Evolutionary conservation across 441 rosid genomes (phyloP).

Genomic region (Raphanus hybrid): DNA sequence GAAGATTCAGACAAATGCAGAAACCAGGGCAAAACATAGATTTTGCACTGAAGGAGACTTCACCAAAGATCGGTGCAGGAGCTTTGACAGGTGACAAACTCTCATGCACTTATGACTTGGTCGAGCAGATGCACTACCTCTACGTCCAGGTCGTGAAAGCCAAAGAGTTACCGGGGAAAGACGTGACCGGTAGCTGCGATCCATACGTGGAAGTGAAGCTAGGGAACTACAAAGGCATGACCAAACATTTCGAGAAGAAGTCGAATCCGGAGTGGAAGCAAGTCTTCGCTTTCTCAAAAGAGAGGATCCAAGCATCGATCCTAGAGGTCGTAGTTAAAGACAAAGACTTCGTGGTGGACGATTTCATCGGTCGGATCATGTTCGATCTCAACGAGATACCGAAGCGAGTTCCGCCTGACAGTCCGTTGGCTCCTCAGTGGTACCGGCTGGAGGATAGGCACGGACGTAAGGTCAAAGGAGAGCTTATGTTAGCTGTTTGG

Average conservation of each 20-base stretch:
- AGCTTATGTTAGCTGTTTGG: conserved; percentile 93
- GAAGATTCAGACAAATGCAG: conserved; percentile 61
- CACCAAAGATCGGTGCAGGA: conserved; percentile 85
- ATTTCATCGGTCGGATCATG: conserved; percentile 64
- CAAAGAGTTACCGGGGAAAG: conserved; percentile 75
- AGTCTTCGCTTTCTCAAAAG: conserved; percentile 88
- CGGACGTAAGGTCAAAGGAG: conserved; percentile 75
- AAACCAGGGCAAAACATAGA: conserved; percentile 75
- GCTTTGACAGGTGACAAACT: conserved; percentile 66
- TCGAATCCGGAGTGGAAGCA: conserved; percentile 94
- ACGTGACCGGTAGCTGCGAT: conserved; percentile 76
- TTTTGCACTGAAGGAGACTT: conserved; percentile 87
- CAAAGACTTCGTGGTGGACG: conserved; percentile 74
- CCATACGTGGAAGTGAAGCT: conserved; percentile 88
- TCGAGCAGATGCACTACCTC: conserved; percentile 85
- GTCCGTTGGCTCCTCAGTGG: conserved; percentile 98
- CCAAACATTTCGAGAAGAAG: conserved; percentile 88
- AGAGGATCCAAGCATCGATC: conserved; percentile 78
- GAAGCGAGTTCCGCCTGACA: conserved; percentile 86
- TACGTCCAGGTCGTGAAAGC: conserved; percentile 82
- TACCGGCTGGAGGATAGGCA: conserved; percentile 76
- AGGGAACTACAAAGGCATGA: conserved; percentile 86
- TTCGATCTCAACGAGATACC: conserved; percentile 91
- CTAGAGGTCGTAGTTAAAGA: conserved; percentile 87
- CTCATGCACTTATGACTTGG: conserved; percentile 74